Conservation (phyloP, 129 eudicot genomes). For the sunflower (Helianthus annuus) region DNA sequence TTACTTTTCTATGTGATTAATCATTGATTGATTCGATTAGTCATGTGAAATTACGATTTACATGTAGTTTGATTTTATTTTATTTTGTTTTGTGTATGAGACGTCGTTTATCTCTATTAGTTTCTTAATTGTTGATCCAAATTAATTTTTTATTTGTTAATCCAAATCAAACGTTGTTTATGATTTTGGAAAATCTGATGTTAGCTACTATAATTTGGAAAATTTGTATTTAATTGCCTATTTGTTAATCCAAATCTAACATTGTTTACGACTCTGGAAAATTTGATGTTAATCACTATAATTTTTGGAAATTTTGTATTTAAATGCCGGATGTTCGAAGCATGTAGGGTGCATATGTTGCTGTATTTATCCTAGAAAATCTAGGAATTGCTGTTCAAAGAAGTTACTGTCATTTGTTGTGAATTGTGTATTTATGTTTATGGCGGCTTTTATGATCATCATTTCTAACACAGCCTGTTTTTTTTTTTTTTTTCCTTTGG, state of each 20-base stretch:
- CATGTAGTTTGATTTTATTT: background rate
- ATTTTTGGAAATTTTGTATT: too few species aligned
- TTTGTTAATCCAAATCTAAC: too few species aligned
- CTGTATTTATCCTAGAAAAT: too few species aligned
- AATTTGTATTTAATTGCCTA: background rate
- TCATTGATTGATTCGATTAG: background rate
- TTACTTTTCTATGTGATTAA: background rate
- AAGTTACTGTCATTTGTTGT: background rate
- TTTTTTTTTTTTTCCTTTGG: slow-evolving; percentile 16
- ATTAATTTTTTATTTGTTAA: background rate
- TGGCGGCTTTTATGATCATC: background rate
- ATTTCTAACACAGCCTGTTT: slow-evolving; percentile 8
- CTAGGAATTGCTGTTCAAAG: too few species aligned
- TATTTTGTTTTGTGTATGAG: background rate
- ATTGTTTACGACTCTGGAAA: too few species aligned
- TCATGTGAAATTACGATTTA: background rate
- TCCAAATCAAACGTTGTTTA: background rate
- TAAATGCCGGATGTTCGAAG: too few species aligned
- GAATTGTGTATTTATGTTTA: background rate
- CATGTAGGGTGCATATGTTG: too few species aligned
- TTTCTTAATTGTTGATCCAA: too few species aligned
- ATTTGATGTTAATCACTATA: too few species aligned
- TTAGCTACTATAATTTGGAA: background rate
- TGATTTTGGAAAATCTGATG: background rate
- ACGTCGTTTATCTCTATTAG: too few species aligned